These are phyloP conservation scores for Botrytis byssoidea DNA, from an alignment of 2,329 filamentous ascomycete genomes.

Conservation along the genomic window DNA sequence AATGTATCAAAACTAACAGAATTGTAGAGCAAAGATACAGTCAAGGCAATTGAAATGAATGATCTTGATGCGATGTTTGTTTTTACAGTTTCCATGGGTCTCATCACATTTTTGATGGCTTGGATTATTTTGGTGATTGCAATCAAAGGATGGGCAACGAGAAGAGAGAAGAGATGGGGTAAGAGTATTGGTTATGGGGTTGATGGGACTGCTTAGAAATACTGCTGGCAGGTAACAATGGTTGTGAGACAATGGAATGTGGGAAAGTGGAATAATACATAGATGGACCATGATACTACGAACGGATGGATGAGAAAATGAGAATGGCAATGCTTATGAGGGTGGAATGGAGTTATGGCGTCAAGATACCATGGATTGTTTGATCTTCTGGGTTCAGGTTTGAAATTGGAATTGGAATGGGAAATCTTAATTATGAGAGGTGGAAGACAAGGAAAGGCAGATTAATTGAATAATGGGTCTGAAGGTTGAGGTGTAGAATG, in stretches of 20 bases:
- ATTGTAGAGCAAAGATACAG: slow-evolving; percentile 67
- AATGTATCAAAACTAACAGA: slow-evolving; percentile 27
- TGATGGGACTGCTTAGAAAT: not conserved
- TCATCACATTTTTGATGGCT: slow-evolving; percentile 80
- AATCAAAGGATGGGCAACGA: slow-evolving; percentile 81
- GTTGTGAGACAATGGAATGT: not conserved
- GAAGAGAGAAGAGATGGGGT: slow-evolving; percentile 40
- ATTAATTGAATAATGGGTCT: not conserved
- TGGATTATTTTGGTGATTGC: slow-evolving; percentile 77
- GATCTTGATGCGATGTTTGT: slow-evolving; percentile 87
- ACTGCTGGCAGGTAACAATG: not conserved
- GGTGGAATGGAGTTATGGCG: not conserved
- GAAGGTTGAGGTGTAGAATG: not conserved
- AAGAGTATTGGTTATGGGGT: not conserved
- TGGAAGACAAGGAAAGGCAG: not conserved
- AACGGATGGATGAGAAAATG: not conserved
- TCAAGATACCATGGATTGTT: slow-evolving; percentile 21
- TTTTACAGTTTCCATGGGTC: slow-evolving; percentile 83
- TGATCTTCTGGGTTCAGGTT: not conserved
- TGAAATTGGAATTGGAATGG: not conserved
- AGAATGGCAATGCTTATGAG: not conserved
- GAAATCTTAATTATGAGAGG: not conserved
- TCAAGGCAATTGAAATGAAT: slow-evolving; percentile 73
- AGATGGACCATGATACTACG: not conserved
- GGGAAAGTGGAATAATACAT: not conserved